Conservation (phyloP, 2,329 filamentous ascomycete species). For the Leptographium radiaticola region DNA sequence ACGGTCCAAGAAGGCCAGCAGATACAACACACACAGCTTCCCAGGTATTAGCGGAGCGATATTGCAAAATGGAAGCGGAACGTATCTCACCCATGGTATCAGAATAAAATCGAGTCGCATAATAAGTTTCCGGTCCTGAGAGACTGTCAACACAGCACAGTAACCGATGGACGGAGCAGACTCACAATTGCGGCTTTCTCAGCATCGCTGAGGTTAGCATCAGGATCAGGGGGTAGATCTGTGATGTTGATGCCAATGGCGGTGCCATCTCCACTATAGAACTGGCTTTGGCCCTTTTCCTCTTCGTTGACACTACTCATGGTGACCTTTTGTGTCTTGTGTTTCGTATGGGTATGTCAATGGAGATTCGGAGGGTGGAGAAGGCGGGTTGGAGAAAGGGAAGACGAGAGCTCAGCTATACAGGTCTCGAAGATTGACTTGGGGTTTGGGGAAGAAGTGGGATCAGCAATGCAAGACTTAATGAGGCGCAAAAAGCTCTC, state of each 20-base stretch:
- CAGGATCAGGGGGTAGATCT: conserved; percentile 18
- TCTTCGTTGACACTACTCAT: conserved; percentile 9
- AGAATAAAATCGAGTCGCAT: conserved; percentile 20
- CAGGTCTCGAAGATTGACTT: background rate
- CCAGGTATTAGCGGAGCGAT: background rate
- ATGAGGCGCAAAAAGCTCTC: too few relatives aligned
- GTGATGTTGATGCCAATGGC: background rate
- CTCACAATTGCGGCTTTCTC: conserved; percentile 18
- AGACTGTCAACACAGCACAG: background rate
- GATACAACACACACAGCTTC: conserved; percentile 55
- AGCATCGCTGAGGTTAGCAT: conserved; percentile 17
- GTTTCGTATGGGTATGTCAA: background rate
- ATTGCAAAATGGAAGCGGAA: background rate
- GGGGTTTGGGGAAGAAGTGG: background rate
- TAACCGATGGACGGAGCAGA: background rate
- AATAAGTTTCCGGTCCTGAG: conserved; percentile 20
- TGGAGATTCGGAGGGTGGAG: background rate
- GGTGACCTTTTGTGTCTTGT: background rate
- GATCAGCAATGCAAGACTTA: background rate
- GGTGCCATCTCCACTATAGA: background rate
- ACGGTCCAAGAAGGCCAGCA: conserved; percentile 60
- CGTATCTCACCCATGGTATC: conserved; percentile 21
- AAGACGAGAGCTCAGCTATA: background rate
- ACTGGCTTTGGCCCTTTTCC: conserved; percentile 10
- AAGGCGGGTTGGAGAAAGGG: background rate